Evolutionary conservation across 2,329 filamentous ascomycete species (phyloP).

Genomic region (Pezicula neosporulosa): DNA sequence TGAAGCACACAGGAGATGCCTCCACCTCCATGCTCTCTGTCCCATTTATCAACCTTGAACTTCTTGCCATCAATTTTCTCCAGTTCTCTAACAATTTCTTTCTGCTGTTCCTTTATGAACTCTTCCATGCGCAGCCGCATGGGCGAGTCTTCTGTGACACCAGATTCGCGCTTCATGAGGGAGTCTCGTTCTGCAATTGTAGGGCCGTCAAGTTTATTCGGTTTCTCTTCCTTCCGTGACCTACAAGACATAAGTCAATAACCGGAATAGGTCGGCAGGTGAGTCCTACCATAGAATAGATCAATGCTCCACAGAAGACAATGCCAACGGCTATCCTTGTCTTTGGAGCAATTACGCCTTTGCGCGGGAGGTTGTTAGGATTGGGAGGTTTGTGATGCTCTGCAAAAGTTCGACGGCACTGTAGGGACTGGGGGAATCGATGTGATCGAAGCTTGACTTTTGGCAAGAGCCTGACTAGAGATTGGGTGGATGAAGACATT

Average conservation of each 20-base stretch:
- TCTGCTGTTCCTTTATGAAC: constrained; percentile 90
- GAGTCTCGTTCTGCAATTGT: constrained; percentile 84
- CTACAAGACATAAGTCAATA: constrained; percentile 19
- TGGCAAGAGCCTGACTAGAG: constrained; percentile 15
- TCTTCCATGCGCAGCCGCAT: constrained; percentile 98
- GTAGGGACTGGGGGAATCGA: constrained; percentile 10
- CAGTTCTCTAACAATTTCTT: constrained; percentile 79
- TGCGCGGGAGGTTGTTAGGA: constrained; percentile 5
- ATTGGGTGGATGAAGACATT: constrained; percentile 21
- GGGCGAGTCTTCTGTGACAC: constrained; percentile 73
- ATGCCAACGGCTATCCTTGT: constrained; percentile 43
- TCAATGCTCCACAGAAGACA: constrained; percentile 42
- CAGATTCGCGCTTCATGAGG: constrained; percentile 73
- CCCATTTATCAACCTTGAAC: constrained; percentile 85
- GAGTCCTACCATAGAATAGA: constrained; percentile 45
- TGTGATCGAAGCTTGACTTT: constrained; percentile 9
- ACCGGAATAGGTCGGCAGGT: background rate
- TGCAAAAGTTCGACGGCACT: constrained; percentile 19
- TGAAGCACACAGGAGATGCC: constrained; percentile 94
- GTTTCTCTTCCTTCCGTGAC: constrained; percentile 25
- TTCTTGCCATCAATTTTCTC: constrained; percentile 78
- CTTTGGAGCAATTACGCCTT: constrained; percentile 38
- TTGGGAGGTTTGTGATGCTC: constrained; percentile 1
- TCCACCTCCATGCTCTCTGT: constrained; percentile 81
- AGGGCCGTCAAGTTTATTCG: constrained; percentile 52